phyloP scores from a whole-genome alignment of 148 eudicot genomes.

The Gaultheria prostrata region DNA sequence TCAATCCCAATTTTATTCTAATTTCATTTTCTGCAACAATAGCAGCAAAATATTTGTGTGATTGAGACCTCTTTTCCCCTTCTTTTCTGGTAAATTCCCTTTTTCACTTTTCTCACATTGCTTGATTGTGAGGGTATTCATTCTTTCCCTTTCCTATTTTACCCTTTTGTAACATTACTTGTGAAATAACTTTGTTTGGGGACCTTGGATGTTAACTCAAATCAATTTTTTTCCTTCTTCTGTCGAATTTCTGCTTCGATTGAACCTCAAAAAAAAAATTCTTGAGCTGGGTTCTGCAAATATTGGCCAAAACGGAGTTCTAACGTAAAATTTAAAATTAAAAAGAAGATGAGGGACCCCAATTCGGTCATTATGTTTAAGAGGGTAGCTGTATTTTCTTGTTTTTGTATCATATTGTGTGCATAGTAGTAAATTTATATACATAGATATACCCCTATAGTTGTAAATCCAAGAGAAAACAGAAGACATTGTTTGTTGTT shows the following conservation, averaged over 20 bases:
- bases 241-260: slow-evolving; percentile 31
- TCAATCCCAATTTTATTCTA: not conserved
- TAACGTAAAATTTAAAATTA: slow-evolving; percentile 3
- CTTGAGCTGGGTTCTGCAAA: slow-evolving; percentile 25
- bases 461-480: slow-evolving; percentile 4
- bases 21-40: slow-evolving; percentile 4
- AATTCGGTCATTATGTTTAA: slow-evolving; percentile 29
- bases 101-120: slow-evolving; percentile 32
- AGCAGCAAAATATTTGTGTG: not conserved
- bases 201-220: not conserved
- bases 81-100: slow-evolving; percentile 36
- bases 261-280: slow-evolving; percentile 27
- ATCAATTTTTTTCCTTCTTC: slow-evolving; percentile 1
- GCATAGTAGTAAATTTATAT: slow-evolving; percentile 10
- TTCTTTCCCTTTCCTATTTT: slow-evolving; percentile 22
- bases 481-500: not conserved
- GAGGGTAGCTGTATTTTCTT: slow-evolving; percentile 24
- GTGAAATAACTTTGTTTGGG: slow-evolving; percentile 12
- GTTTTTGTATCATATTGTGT: slow-evolving; percentile 31
- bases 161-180: slow-evolving; percentile 10
- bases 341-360: slow-evolving; percentile 39
- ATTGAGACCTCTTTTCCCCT: slow-evolving; percentile 22
- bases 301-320: slow-evolving; percentile 19
- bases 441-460: not conserved
- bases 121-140: slow-evolving; percentile 61